Percentiles rank a stretch among this genome's conserved stretches.
These are phyloP conservation scores for Starmerella sp. DNA, from an alignment of 805 yeast genomes.

Conservation along the genomic window DNA sequence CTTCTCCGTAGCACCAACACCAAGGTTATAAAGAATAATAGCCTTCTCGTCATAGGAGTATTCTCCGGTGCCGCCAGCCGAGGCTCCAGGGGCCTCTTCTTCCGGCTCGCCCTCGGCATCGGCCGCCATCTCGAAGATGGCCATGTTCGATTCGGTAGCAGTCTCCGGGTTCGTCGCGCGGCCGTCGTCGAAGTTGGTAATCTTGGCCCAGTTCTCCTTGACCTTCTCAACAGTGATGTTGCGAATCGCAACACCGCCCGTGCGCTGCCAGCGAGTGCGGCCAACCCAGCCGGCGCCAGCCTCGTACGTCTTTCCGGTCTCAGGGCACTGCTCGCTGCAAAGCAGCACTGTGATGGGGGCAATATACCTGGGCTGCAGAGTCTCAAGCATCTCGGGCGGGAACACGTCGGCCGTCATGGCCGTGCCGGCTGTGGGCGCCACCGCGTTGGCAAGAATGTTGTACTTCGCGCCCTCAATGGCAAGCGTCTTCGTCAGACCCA, in stretches of 20 bases:
- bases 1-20: slow-evolving; percentile 69
- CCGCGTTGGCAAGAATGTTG: slow-evolving; percentile 64
- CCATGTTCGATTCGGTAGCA: slow-evolving; percentile 70
- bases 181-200: slow-evolving; percentile 51
- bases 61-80: slow-evolving; percentile 38
- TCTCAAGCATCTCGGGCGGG: slow-evolving; percentile 65
- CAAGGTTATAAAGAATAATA: slow-evolving; percentile 74
- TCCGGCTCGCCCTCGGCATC: slow-evolving; percentile 36
- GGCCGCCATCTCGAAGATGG: slow-evolving; percentile 44
- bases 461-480: slow-evolving; percentile 82
- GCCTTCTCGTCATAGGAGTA: slow-evolving; percentile 57
- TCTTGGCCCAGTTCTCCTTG: slow-evolving; percentile 51
- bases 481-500: slow-evolving; percentile 73
- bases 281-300: slow-evolving; percentile 97
- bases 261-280: slow-evolving; percentile 88
- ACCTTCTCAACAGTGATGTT: slow-evolving; percentile 57
- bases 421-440: slow-evolving; percentile 97
- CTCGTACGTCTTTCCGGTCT: slow-evolving; percentile 76
- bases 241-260: slow-evolving; percentile 62
- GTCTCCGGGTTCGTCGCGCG: slow-evolving; percentile 46
- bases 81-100: slow-evolving; percentile 32
- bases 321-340: slow-evolving; percentile 61
- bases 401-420: slow-evolving; percentile 90
- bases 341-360: slow-evolving; percentile 80
- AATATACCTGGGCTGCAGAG: slow-evolving; percentile 76